These are phyloP conservation scores for Naganishia randhawae DNA, from an alignment of 768 basidiomycete genomes.

Conservation along the genomic window DNA sequence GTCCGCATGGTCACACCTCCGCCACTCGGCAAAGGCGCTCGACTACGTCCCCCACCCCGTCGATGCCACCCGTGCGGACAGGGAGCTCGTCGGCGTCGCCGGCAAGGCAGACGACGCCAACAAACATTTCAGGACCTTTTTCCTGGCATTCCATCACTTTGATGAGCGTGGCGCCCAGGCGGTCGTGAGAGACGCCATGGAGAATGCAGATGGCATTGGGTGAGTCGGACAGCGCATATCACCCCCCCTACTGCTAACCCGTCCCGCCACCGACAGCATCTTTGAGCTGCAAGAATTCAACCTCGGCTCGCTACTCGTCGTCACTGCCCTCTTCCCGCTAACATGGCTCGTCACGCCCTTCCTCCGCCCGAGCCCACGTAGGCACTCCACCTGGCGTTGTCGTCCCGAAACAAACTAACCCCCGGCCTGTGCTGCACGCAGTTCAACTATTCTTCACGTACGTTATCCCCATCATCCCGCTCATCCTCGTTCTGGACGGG, in stretches of 20 bases:
- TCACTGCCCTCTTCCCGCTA: constrained; percentile 36
- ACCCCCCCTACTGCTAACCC: too few relatives aligned
- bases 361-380: constrained; percentile 32
- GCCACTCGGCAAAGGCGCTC: constrained; percentile 26
- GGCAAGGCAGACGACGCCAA: neutral
- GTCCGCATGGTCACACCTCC: constrained; percentile 31
- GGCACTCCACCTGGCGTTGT: constrained; percentile 20
- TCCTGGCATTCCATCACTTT: constrained; percentile 49
- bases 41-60: constrained; percentile 39
- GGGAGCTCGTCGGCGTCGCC: constrained; percentile 1
- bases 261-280: too few relatives aligned
- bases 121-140: constrained; percentile 45
- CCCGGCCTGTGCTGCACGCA: constrained; percentile 4
- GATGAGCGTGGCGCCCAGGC: constrained; percentile 38
- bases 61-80: constrained; percentile 38
- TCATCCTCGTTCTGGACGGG: constrained; percentile 45
- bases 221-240: constrained; percentile 31
- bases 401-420: neutral
- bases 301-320: constrained; percentile 35
- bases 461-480: constrained; percentile 44
- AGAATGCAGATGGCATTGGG: constrained; percentile 41
- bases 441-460: constrained; percentile 46
- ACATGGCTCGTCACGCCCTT: constrained; percentile 40
- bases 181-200: constrained; percentile 45
- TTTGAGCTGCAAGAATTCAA: constrained; percentile 45